Evolutionary conservation across 352 stramenopile genomes (phyloP).

Genomic region (Phytopythium mirpurense): DNA sequence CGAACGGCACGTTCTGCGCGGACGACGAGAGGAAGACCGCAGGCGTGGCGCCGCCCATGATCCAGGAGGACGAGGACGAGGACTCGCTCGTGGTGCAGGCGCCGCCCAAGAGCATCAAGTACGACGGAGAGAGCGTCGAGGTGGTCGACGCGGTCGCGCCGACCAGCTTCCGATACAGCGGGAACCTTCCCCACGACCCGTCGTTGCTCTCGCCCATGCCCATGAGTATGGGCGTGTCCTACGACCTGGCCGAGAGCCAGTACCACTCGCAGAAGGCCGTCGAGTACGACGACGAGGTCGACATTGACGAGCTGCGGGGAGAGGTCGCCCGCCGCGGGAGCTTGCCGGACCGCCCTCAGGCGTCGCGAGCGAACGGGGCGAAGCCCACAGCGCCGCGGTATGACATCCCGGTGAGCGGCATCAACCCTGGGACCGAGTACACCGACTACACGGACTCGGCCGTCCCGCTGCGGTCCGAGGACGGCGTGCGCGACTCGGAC

Average conservation of each 20-base stretch:
- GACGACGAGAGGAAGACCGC: constrained; percentile 29
- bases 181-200: constrained; percentile 27
- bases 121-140: constrained; percentile 44
- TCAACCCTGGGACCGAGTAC: constrained; percentile 16
- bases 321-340: constrained; percentile 31
- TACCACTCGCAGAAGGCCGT: constrained; percentile 73
- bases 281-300: constrained; percentile 57
- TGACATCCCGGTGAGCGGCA: constrained; percentile 24
- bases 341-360: constrained; percentile 21
- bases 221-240: constrained; percentile 49
- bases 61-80: constrained; percentile 10
- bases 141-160: constrained; percentile 43
- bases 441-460: neutral
- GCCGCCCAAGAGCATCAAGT: constrained; percentile 74
- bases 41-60: neutral
- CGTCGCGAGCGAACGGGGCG: constrained; percentile 12
- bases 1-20: constrained; percentile 49
- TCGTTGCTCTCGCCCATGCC: constrained; percentile 33
- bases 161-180: constrained; percentile 64
- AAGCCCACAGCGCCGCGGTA: constrained; percentile 8
- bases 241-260: constrained; percentile 57
- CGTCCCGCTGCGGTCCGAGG: neutral
- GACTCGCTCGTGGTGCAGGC: constrained; percentile 20
- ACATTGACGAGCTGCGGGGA: constrained; percentile 19
- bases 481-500: constrained; percentile 18